phyloP scores from a whole-genome alignment of 2,329 filamentous ascomycete species.

The Scedosporium dehoogii region DNA sequence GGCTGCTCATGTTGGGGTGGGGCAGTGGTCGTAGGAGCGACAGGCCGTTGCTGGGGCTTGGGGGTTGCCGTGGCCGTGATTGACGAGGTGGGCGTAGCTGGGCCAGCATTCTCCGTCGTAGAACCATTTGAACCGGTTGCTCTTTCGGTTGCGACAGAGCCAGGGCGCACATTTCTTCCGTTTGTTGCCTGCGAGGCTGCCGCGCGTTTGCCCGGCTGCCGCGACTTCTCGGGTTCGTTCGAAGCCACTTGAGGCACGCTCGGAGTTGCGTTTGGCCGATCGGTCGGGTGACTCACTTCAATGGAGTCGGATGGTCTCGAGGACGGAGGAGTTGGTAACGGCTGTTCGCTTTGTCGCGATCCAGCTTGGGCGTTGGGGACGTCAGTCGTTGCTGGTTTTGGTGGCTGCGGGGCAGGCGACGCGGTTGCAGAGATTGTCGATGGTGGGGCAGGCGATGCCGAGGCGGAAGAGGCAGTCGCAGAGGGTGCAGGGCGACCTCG shows the following conservation, averaged over 20 bases:
- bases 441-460: slow-evolving; percentile 3
- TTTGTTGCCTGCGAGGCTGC: not conserved
- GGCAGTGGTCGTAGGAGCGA: no score
- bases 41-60: no score
- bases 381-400: not conserved
- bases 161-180: no score
- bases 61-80: no score
- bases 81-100: no score
- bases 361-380: not conserved
- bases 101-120: no score
- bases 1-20: no score
- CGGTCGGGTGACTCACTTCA: not conserved
- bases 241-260: not conserved
- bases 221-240: not conserved
- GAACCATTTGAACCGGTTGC: no score
- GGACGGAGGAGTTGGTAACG: not conserved
- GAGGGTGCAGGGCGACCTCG: slow-evolving; percentile 39
- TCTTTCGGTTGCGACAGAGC: no score
- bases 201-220: not conserved
- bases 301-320: not conserved
- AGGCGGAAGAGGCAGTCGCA: slow-evolving; percentile 14
- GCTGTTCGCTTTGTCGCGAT: not conserved
- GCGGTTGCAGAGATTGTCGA: slow-evolving; percentile 1
- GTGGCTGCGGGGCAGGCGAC: slow-evolving; percentile 2
- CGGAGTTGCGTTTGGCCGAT: not conserved